Conservation (phyloP, 2,329 filamentous ascomycete genomes). For the Colletotrichum tropicicola region DNA sequence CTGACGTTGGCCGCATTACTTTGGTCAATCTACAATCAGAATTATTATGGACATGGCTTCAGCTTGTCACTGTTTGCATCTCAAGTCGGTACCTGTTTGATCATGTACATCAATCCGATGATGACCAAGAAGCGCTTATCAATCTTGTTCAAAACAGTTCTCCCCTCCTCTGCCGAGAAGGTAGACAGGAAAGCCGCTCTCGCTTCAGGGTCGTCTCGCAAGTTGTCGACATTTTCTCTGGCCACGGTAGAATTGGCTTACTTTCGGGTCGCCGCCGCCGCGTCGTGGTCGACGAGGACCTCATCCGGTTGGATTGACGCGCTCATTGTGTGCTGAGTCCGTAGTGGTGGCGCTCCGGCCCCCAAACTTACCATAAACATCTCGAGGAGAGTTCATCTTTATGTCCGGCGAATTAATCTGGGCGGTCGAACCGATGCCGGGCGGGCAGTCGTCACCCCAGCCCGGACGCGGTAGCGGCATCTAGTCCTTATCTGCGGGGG, state of each 20-base stretch:
- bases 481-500: background rate
- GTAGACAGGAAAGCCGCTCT: conserved; percentile 43
- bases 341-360: background rate
- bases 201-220: conserved; percentile 33
- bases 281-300: conserved; percentile 1
- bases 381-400: background rate
- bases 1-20: conserved; percentile 50
- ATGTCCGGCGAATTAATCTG: background rate
- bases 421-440: background rate
- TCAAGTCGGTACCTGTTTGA: conserved; percentile 52
- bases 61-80: no score
- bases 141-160: conserved; percentile 49
- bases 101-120: conserved; percentile 50
- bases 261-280: conserved; percentile 1
- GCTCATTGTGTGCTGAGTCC: background rate
- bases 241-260: conserved; percentile 1
- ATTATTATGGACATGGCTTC: background rate
- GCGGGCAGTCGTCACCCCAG: background rate
- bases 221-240: background rate
- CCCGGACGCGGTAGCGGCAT: background rate
- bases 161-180: conserved; percentile 48
- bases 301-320: background rate
- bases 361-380: background rate
- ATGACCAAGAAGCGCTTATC: conserved; percentile 45
- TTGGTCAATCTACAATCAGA: conserved; percentile 40